Evolutionary conservation across 116 monocot genomes (phyloP).

Genomic region (Phalaenopsis hybrid): DNA sequence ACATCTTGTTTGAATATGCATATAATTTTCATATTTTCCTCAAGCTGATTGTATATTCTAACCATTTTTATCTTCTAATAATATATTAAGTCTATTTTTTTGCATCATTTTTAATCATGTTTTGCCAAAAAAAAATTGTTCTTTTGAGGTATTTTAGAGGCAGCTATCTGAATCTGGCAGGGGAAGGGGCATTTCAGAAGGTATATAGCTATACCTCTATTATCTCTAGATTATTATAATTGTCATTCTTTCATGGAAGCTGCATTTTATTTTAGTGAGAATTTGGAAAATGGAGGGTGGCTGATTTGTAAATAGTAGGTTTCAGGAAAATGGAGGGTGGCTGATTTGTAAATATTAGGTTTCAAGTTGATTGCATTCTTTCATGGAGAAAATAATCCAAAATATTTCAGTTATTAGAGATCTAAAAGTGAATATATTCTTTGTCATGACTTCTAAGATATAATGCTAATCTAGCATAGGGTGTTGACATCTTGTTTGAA

Average conservation of each 20-base stretch:
- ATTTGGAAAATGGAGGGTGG: constrained; percentile 20
- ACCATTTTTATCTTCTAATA: neutral
- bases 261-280: neutral
- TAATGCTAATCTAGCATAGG: constrained; percentile 32
- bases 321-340: neutral
- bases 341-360: neutral
- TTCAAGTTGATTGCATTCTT: neutral
- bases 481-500: no score
- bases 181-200: constrained; percentile 92
- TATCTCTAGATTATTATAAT: neutral
- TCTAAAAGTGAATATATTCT: no score
- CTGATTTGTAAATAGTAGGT: neutral
- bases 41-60: no score
- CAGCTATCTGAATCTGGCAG: constrained; percentile 15
- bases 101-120: neutral
- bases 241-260: neutral
- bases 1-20: no score
- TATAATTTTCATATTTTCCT: no score
- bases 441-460: no score
- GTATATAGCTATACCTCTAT: constrained; percentile 25
- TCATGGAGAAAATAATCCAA: neutral
- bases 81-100: neutral
- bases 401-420: neutral
- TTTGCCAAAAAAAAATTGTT: neutral
- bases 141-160: constrained; percentile 14